Conservation (phyloP, 176 grass and related monocot species). For the Zea luxurians region DNA sequence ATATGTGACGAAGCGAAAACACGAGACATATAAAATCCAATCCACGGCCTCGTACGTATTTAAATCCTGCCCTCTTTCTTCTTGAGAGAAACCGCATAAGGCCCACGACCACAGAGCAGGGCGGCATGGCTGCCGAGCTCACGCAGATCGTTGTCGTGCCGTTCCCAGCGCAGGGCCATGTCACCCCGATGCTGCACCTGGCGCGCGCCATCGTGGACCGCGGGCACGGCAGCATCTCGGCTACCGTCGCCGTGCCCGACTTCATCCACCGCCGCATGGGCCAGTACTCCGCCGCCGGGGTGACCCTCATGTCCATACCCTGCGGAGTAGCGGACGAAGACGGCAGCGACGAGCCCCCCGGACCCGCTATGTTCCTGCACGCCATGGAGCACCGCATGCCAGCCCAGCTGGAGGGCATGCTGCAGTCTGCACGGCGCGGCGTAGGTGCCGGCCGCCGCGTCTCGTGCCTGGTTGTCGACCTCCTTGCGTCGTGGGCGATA, state of each 20-base stretch:
- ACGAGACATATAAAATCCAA: too few relatives aligned
- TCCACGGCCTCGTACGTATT: neutral
- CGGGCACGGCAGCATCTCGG: constrained; percentile 25
- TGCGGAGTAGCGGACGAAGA: constrained; percentile 1
- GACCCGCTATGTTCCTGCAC: constrained; percentile 18
- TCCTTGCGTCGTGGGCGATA: constrained; percentile 66
- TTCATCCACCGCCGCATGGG: constrained; percentile 50
- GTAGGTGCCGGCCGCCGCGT: neutral
- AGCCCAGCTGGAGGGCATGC: constrained; percentile 26
- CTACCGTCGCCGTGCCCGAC: constrained; percentile 48
- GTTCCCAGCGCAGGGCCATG: constrained; percentile 47
- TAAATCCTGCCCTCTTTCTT: neutral
- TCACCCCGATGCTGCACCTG: constrained; percentile 57
- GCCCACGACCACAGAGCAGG: neutral
- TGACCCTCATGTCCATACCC: neutral
- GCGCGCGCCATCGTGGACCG: constrained; percentile 33
- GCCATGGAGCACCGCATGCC: constrained; percentile 60
- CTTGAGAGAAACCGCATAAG: neutral
- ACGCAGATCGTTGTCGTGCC: neutral
- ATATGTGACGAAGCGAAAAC: too few relatives aligned
- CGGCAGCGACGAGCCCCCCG: constrained; percentile 7
- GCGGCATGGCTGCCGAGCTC: neutral
- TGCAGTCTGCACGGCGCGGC: neutral
- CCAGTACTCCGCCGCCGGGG: neutral
- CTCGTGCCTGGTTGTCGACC: constrained; percentile 44